A percentile compares a stretch with the other conserved stretches of the same genome.
Evolutionary conservation across 345 rosid species (phyloP).

Genomic region (Euphorbia lathyris): DNA sequence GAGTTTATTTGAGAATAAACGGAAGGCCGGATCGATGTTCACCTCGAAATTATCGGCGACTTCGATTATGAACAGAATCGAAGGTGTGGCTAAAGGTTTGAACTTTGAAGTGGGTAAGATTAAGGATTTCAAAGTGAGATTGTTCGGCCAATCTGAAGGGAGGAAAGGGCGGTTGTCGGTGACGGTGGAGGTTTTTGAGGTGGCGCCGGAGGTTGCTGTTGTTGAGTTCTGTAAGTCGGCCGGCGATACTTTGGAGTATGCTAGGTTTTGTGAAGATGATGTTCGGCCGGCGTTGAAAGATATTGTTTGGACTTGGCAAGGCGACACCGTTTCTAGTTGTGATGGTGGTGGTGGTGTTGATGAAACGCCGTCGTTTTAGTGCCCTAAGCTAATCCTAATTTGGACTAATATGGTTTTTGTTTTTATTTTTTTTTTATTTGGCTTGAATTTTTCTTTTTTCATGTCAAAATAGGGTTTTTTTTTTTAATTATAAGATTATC

Average conservation of each 20-base stretch:
- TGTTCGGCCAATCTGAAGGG: conserved; percentile 21
- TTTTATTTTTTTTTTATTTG: not conserved
- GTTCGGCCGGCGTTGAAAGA: conserved; percentile 33
- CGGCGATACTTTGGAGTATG: conserved; percentile 33
- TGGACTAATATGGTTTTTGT: not conserved
- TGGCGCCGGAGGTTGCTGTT: conserved; percentile 33
- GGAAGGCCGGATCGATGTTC: conserved; percentile 24
- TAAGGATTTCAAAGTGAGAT: conserved; percentile 24
- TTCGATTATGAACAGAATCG: conserved; percentile 22
- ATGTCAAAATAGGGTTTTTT: not conserved
- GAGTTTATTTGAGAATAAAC: conserved; percentile 20
- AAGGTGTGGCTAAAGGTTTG: conserved; percentile 23
- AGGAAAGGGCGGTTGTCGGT: conserved; percentile 28
- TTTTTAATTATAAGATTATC: not conserved
- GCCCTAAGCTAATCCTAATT: not conserved
- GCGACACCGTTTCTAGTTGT: conserved; percentile 40
- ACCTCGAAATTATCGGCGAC: conserved; percentile 23
- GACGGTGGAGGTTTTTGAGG: conserved; percentile 39
- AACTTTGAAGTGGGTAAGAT: conserved; percentile 17
- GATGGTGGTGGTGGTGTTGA: not conserved
- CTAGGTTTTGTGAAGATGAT: conserved; percentile 28
- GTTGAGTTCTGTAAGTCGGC: conserved; percentile 45
- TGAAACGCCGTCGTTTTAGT: not conserved
- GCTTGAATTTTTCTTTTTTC: not conserved
- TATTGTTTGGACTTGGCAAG: conserved; percentile 92